Evolutionary conservation across 768 basidiomycete species (phyloP).

Genomic region (Podaxis sp.): DNA sequence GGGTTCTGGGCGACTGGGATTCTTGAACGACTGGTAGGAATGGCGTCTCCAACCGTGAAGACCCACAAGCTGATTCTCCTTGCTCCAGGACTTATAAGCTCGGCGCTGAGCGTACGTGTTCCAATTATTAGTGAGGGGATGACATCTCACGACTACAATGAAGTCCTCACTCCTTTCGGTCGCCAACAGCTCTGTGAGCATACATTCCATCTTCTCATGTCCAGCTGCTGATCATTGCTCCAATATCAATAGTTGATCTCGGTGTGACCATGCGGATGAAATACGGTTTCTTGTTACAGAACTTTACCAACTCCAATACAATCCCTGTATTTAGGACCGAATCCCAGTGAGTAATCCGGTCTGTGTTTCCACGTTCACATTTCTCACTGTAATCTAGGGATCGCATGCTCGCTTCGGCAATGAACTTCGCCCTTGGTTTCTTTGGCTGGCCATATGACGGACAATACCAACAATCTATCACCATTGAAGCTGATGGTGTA

Average conservation of each 20-base stretch:
- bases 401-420: conserved; percentile 65
- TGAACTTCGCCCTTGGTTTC: conserved; percentile 73
- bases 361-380: background rate
- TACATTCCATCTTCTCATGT: background rate
- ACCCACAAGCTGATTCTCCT: background rate
- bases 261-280: conserved; percentile 72
- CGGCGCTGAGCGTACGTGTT: conserved; percentile 70
- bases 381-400: conserved; percentile 39
- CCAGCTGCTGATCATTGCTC: background rate
- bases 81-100: conserved; percentile 78
- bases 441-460: conserved; percentile 72
- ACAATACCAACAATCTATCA: conserved; percentile 76
- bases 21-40: conserved; percentile 77
- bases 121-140: background rate
- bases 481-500: conserved; percentile 62
- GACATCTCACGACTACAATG: conserved; percentile 3
- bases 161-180: conserved; percentile 88
- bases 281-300: conserved; percentile 75
- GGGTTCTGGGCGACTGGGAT: conserved; percentile 61
- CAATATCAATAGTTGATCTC: conserved; percentile 45
- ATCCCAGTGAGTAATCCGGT: conserved; percentile 46
- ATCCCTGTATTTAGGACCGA: conserved; percentile 81
- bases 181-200: conserved; percentile 77
- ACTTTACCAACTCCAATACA: conserved; percentile 56
- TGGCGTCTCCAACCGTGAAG: conserved; percentile 17